Evolutionary conservation across 2,329 filamentous ascomycete genomes (phyloP).

Genomic region (Endocalyx cinctus): DNA sequence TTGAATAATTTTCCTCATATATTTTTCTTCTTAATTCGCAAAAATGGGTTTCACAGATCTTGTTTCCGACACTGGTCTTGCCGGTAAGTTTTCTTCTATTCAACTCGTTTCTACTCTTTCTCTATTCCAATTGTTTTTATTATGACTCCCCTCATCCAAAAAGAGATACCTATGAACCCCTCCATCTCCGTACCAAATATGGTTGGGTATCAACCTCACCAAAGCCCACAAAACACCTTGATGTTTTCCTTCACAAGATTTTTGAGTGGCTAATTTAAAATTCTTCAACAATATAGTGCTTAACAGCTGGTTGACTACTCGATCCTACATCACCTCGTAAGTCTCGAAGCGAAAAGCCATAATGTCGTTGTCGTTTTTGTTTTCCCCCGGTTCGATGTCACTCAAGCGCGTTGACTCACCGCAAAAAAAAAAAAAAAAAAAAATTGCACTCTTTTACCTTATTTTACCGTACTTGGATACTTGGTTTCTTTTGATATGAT

Average conservation of each 20-base stretch:
- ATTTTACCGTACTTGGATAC: background rate
- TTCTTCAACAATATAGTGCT: too few species aligned
- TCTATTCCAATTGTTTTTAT: too few species aligned
- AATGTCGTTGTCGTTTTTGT: slow-evolving; percentile 10
- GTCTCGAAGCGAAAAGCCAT: slow-evolving; percentile 37
- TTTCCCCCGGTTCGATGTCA: slow-evolving; percentile 6
- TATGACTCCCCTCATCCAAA: too few species aligned
- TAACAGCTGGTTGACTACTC: slow-evolving; percentile 59
- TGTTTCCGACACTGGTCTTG: slow-evolving; percentile 50
- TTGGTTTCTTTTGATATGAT: slow-evolving; percentile 48
- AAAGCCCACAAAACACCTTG: too few species aligned
- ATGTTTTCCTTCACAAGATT: too few species aligned
- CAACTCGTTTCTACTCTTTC: slow-evolving; percentile 4
- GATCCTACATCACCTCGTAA: slow-evolving; percentile 71
- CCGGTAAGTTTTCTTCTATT: slow-evolving; percentile 34
- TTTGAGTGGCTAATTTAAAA: too few species aligned
- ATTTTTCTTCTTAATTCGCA: slow-evolving; percentile 15
- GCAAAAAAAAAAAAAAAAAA: too few species aligned
- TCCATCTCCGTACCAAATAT: too few species aligned
- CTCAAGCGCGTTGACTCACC: slow-evolving; percentile 4
- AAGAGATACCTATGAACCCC: too few species aligned
- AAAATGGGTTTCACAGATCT: slow-evolving; percentile 60
- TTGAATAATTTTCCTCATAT: slow-evolving; percentile 12
- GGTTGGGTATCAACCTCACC: too few species aligned
- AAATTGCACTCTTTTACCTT: slow-evolving; percentile 4